Evolutionary conservation across 202 grass and related monocot genomes (phyloP).

Genomic region (Musa balbisiana): DNA sequence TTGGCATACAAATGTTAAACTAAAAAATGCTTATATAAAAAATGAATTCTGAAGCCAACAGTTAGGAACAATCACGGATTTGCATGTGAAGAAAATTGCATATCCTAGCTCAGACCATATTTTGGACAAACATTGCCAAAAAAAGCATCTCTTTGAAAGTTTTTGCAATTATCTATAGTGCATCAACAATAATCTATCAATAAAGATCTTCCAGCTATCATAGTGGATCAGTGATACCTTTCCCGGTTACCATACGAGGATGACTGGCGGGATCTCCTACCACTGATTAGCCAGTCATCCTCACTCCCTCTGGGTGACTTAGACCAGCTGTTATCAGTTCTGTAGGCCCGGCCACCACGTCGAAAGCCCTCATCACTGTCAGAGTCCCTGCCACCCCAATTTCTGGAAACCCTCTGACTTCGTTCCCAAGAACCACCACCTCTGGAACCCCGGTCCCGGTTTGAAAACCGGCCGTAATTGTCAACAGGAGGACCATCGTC

Average conservation of each 20-base stretch:
- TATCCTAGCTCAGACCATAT: not conserved
- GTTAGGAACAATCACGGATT: too few relatives aligned
- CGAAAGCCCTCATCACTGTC: not conserved
- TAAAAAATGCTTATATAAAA: too few relatives aligned
- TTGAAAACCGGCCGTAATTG: constrained; percentile 71
- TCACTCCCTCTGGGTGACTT: constrained; percentile 30
- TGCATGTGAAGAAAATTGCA: not conserved
- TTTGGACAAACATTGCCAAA: not conserved
- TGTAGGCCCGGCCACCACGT: constrained; percentile 49
- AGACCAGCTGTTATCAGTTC: constrained; percentile 35
- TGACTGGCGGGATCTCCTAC: constrained; percentile 47
- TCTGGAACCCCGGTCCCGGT: constrained; percentile 44
- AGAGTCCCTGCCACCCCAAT: constrained; percentile 19
- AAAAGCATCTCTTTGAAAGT: not conserved
- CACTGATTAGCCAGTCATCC: constrained; percentile 53
- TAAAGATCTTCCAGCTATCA: too few relatives aligned
- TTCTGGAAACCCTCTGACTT: constrained; percentile 36
- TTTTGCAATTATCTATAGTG: not conserved
- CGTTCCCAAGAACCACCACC: constrained; percentile 26
- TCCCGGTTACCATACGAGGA: constrained; percentile 35
- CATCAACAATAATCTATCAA: not conserved
- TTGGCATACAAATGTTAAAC: too few relatives aligned
- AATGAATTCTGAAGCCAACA: too few relatives aligned
- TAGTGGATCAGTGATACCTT: constrained; percentile 4
- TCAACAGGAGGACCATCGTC: constrained; percentile 78